Evolutionary conservation across 768 basidiomycete species (phyloP), one percentile per base, ranked within the genome.

Genomic region (Lactarius hengduanensis): DNA sequence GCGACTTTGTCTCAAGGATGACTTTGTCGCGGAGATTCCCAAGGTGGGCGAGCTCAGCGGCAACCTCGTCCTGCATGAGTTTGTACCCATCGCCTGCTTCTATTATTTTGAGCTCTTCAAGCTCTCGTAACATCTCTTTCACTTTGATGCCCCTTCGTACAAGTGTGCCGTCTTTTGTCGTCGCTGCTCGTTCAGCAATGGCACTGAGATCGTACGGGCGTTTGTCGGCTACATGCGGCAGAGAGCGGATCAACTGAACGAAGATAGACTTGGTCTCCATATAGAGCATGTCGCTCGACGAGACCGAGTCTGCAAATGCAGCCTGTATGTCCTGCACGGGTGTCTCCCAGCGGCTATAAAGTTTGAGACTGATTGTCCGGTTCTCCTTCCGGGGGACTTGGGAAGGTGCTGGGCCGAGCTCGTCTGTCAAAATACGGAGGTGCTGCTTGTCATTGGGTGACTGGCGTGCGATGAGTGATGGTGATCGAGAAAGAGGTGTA

Each of bases 191-290:
- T 77, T 99, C 97, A 11, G 96, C 96, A 67, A 98, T 89, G 7
- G 83, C 87, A 32, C 88, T 81, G 20, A 99, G 86, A 74, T 97
- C 88, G 75, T 97, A 92, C 0, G 97, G 97, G 36, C 88, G 86
- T 74, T 90, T 91, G 61, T 95, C 92, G 6, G 87, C 83, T 0
- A 87, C 82, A 57, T 89, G 84, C 1, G 96, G 96, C 63, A 99
- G 85, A 38, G 96, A 98, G 71, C 97, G 95, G 64, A 99, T 88
- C 61, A 98, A 86, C 76, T 98, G 95, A 38, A 98, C 97, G 71
- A 99, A 95, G 74, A 98, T 98, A 8, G 96, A 98, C 80, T 99
- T 99, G 64, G 97, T 92, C 76, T 99, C 97, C 95, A 98, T 98
- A 81, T 98, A 99, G 36, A 98, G 86, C 87, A 99, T 96, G 78